Conservation (phyloP, 306 rosid species). For the Rosa persica region DNA sequence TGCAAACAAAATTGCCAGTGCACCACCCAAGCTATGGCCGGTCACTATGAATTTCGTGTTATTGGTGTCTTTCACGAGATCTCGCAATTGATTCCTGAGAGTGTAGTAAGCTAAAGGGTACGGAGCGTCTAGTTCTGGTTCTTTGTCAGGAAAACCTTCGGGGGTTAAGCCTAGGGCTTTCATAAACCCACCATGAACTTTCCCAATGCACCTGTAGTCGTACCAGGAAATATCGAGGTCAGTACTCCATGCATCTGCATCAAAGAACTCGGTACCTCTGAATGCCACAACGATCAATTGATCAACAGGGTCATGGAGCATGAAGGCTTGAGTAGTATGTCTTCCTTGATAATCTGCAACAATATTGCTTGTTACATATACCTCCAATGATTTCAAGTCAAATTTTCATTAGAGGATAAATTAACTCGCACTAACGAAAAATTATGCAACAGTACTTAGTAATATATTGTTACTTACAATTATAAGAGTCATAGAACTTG, state of each 20-base stretch:
- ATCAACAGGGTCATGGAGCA: conserved; percentile 34
- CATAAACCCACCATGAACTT: conserved; percentile 61
- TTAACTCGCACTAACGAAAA: neutral
- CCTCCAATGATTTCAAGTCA: neutral
- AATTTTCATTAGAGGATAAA: neutral
- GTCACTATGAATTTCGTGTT: conserved; percentile 48
- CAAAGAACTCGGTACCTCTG: conserved; percentile 59
- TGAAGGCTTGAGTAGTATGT: conserved; percentile 48
- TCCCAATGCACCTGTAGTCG: conserved; percentile 34
- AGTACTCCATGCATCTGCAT: conserved; percentile 58
- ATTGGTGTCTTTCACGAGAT: conserved; percentile 23
- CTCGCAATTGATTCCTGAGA: conserved; percentile 38
- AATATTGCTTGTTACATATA: neutral
- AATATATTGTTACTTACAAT: conserved; percentile 37
- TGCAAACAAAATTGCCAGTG: conserved; percentile 51
- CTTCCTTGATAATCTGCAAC: conserved; percentile 50
- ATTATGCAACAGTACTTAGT: neutral
- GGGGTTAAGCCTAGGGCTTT: conserved; percentile 55
- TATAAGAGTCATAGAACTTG: conserved; percentile 49
- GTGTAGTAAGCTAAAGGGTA: conserved; percentile 47
- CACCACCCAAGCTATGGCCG: conserved; percentile 75
- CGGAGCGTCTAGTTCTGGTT: conserved; percentile 26
- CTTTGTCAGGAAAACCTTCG: conserved; percentile 42
- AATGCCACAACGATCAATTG: conserved; percentile 46
- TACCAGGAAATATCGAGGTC: conserved; percentile 71